These are phyloP conservation scores for Naumovozyma baii DNA, from an alignment of 805 yeast genomes.

Conservation along the genomic window DNA sequence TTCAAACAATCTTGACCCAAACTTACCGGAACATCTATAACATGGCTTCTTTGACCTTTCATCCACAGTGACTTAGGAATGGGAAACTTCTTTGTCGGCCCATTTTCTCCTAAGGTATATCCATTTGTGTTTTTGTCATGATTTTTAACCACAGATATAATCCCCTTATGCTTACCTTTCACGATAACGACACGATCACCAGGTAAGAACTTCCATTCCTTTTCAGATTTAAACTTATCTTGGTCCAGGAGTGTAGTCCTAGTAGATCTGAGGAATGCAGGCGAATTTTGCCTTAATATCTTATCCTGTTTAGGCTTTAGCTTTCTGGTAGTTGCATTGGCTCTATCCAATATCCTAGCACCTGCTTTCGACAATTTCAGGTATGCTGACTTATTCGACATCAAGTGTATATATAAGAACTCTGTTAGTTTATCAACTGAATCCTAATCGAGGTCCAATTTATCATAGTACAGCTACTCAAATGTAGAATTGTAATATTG, in stretches of 20 bases:
- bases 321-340: constrained; percentile 26
- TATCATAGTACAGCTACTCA: no score
- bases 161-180: constrained; percentile 66
- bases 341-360: constrained; percentile 27
- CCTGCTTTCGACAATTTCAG: constrained; percentile 32
- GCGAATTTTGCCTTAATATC: constrained; percentile 25
- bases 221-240: constrained; percentile 33
- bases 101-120: constrained; percentile 54
- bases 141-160: constrained; percentile 54
- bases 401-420: no score
- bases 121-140: constrained; percentile 54
- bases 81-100: constrained; percentile 51
- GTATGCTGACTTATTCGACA: not conserved
- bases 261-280: constrained; percentile 31
- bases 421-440: no score
- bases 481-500: no score
- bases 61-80: constrained; percentile 69
- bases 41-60: constrained; percentile 60
- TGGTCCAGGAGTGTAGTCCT: constrained; percentile 27
- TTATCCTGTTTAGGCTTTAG: constrained; percentile 25
- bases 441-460: no score
- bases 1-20: constrained; percentile 53
- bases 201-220: constrained; percentile 51
- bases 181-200: constrained; percentile 73
- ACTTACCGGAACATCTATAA: constrained; percentile 57